Conservation (phyloP, 2,329 filamentous ascomycete genomes). For the Balansia obtecta region DNA sequence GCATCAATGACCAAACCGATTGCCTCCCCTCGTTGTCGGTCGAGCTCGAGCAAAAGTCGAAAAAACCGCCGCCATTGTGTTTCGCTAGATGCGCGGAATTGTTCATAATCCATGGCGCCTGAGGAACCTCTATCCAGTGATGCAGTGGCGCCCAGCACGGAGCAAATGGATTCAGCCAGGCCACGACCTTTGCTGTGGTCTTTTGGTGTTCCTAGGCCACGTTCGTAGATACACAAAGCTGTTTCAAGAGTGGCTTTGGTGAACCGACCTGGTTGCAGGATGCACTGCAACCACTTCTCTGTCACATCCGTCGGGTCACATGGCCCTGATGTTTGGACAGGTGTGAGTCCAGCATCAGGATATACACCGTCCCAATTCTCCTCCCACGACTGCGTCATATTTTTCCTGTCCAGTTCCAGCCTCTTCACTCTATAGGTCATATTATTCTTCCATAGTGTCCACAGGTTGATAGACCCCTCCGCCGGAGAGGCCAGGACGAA, state of each 20-base stretch:
- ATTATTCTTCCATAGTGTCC: constrained; percentile 79
- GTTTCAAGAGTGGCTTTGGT: constrained; percentile 70
- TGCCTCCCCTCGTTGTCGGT: constrained; percentile 74
- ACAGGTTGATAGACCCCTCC: constrained; percentile 48
- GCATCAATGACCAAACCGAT: constrained; percentile 66
- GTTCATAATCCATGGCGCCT: constrained; percentile 60
- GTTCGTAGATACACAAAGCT: constrained; percentile 69
- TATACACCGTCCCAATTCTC: constrained; percentile 59
- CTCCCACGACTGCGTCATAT: constrained; percentile 49
- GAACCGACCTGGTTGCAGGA: constrained; percentile 76
- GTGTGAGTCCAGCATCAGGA: constrained; percentile 42
- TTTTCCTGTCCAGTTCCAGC: constrained; percentile 58
- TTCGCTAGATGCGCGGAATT: constrained; percentile 62
- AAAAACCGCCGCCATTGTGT: constrained; percentile 86
- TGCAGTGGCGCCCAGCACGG: constrained; percentile 57
- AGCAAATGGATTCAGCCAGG: constrained; percentile 65
- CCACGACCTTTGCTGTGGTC: constrained; percentile 36
- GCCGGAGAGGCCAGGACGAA: constrained; percentile 50
- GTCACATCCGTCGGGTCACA: constrained; percentile 57
- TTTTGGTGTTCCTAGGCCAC: constrained; percentile 32
- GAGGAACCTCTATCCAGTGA: constrained; percentile 48
- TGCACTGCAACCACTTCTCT: constrained; percentile 76
- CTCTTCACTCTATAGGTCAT: constrained; percentile 63
- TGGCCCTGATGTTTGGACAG: constrained; percentile 44
- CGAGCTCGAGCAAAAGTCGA: constrained; percentile 71